These are phyloP conservation scores for Panaeolus papilionaceus DNA, from an alignment of 768 basidiomycete species.

Conservation along the genomic window DNA sequence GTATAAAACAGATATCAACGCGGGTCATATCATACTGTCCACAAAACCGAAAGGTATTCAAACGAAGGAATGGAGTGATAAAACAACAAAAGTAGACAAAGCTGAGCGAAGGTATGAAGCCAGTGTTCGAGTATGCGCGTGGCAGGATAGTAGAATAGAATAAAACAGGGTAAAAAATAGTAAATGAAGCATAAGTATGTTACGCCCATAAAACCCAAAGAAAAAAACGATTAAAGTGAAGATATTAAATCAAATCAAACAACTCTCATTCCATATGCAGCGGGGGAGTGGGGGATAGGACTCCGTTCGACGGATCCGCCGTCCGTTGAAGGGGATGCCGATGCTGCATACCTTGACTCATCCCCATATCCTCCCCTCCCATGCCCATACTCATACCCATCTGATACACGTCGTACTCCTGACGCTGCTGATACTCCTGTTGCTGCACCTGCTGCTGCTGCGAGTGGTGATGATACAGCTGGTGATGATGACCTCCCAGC, in stretches of 20 bases:
- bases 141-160: background rate
- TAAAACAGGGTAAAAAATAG: background rate
- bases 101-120: too few species aligned
- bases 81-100: too few species aligned
- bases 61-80: too few species aligned
- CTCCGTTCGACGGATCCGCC: slow-evolving; percentile 13
- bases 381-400: slow-evolving; percentile 14
- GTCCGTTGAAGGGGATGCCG: slow-evolving; percentile 8
- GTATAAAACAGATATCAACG: too few species aligned
- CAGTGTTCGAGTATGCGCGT: background rate
- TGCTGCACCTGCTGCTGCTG: background rate
- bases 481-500: slow-evolving; percentile 1
- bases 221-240: background rate
- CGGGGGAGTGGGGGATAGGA: slow-evolving; percentile 14
- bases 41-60: too few species aligned
- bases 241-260: background rate
- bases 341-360: slow-evolving; percentile 11
- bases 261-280: slow-evolving; percentile 2
- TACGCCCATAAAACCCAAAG: background rate
- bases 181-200: background rate
- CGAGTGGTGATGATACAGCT: slow-evolving; percentile 11
- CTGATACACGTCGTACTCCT: background rate
- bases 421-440: background rate
- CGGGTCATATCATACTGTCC: too few species aligned
- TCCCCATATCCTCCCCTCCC: slow-evolving; percentile 14